phyloP scores from a whole-genome alignment of 192 early-diverging fungal genomes.

The Podila epigama region DNA sequence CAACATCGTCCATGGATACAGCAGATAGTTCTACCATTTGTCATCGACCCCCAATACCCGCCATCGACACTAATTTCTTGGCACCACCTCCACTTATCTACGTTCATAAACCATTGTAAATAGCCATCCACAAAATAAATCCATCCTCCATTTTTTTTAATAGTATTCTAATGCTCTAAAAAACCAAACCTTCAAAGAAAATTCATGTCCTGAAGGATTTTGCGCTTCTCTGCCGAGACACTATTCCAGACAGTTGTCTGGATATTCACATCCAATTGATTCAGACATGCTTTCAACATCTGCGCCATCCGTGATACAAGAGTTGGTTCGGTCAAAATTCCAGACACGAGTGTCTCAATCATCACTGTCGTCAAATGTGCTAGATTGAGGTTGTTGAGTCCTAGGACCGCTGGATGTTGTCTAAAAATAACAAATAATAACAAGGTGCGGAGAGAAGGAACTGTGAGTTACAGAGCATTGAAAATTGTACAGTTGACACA shows the following conservation, averaged over 20 bases:
- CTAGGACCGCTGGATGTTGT: slow-evolving; percentile 68
- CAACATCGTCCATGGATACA: not conserved
- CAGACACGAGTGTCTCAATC: slow-evolving; percentile 63
- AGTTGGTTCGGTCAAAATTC: slow-evolving; percentile 45
- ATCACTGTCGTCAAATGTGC: slow-evolving; percentile 66
- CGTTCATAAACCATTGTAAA: slow-evolving; percentile 36
- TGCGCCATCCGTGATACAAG: slow-evolving; percentile 50
- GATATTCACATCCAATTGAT: slow-evolving; percentile 43
- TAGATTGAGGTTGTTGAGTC: slow-evolving; percentile 67
- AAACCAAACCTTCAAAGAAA: slow-evolving; percentile 9
- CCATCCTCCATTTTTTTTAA: not conserved
- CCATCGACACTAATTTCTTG: slow-evolving; percentile 34
- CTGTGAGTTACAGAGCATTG: not conserved
- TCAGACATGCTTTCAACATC: slow-evolving; percentile 54
- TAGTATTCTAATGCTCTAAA: not conserved
- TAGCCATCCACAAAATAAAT: too few relatives aligned
- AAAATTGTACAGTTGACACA: not conserved
- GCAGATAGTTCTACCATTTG: too few relatives aligned
- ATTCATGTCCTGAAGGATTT: slow-evolving; percentile 44
- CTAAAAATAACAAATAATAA: slow-evolving; percentile 31
- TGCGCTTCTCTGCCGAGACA: slow-evolving; percentile 55
- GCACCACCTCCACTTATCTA: slow-evolving; percentile 40
- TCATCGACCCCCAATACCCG: slow-evolving; percentile 12
- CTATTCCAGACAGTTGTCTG: slow-evolving; percentile 58
- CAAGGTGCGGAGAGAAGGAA: not conserved